A percentile compares a stretch with the other conserved stretches of the same genome.
Conservation (phyloP, 2,329 filamentous ascomycete species). For the Verticillium albo-atrum region DNA sequence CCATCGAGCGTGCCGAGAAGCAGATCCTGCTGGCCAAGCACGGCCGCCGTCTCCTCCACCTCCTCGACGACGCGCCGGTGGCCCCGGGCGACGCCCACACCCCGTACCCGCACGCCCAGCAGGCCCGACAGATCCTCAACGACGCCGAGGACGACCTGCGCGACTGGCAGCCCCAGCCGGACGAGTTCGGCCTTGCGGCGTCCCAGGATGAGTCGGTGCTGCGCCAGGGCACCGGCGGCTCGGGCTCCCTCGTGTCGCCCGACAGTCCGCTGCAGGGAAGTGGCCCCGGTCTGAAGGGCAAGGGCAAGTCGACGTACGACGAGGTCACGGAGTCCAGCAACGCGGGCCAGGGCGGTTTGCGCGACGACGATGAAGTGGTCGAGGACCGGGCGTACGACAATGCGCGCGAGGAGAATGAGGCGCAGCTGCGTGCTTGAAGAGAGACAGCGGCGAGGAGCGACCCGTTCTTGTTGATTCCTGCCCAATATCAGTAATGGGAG, state of each 20-base stretch:
- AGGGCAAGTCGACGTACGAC: not conserved
- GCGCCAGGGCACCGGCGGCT: not conserved
- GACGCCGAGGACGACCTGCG: slow-evolving; percentile 87
- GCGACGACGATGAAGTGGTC: not conserved
- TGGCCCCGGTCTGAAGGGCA: not conserved
- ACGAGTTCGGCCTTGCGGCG: slow-evolving; percentile 17
- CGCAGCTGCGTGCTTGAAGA: not conserved
- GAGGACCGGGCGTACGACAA: not conserved
- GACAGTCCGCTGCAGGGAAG: not conserved
- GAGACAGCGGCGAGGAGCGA: not conserved
- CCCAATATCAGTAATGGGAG: not conserved
- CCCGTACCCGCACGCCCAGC: slow-evolving; percentile 60
- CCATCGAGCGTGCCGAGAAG: slow-evolving; percentile 95
- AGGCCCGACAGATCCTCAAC: slow-evolving; percentile 81
- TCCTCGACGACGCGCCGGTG: slow-evolving; percentile 85
- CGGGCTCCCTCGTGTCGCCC: not conserved
- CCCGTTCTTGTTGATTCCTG: not conserved
- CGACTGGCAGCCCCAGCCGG: slow-evolving; percentile 57
- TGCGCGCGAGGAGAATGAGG: not conserved
- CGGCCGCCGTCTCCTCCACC: slow-evolving; percentile 75
- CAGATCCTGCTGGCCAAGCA: slow-evolving; percentile 92
- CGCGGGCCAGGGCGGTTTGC: not conserved
- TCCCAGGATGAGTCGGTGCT: not conserved
- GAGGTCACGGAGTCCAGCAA: not conserved
- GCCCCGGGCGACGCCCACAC: slow-evolving; percentile 76